Percentiles rank a stretch among this genome's conserved stretches.
These are phyloP conservation scores for Trichoderma reesei DNA, from an alignment of 495 filamentous ascomycete species.

Conservation along the genomic window DNA sequence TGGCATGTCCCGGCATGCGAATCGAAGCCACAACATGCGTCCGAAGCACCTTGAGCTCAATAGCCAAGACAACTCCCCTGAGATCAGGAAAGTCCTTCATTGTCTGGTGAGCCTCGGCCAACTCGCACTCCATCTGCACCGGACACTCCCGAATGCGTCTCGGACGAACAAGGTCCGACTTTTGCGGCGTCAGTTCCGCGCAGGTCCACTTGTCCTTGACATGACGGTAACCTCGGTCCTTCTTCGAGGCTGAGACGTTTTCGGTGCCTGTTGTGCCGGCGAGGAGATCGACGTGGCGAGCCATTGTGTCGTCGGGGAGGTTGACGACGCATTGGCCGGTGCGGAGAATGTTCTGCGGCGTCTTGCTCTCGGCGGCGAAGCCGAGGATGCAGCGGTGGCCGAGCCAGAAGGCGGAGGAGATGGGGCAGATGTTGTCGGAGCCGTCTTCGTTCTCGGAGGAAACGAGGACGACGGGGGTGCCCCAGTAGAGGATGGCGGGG, in stretches of 20 bases:
- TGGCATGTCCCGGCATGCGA: constrained; percentile 26
- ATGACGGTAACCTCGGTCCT: constrained; percentile 21
- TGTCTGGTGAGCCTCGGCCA: constrained; percentile 24
- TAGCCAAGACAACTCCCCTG: constrained; percentile 18
- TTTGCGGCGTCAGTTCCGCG: constrained; percentile 25
- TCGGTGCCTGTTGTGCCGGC: constrained; percentile 31
- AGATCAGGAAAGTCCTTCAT: constrained; percentile 23
- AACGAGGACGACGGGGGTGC: constrained; percentile 35
- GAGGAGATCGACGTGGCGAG: constrained; percentile 26
- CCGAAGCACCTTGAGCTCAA: constrained; percentile 27
- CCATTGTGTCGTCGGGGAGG: constrained; percentile 31
- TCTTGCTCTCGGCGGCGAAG: constrained; percentile 28
- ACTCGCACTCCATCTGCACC: constrained; percentile 33
- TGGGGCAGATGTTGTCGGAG: constrained; percentile 32
- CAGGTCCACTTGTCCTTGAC: constrained; percentile 34
- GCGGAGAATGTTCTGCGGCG: constrained; percentile 32
- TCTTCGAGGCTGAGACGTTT: constrained; percentile 22
- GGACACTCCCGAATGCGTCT: constrained; percentile 31
- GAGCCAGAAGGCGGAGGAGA: constrained; percentile 41
- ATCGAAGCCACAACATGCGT: constrained; percentile 20
- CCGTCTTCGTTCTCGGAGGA: constrained; percentile 35
- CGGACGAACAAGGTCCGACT: constrained; percentile 23
- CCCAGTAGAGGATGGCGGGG: constrained; percentile 39
- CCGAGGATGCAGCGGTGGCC: constrained; percentile 37
- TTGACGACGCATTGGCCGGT: constrained; percentile 38